phyloP scores from a whole-genome alignment of 225 moss, liverwort and hornwort genomes.

The Asterella californica region DNA sequence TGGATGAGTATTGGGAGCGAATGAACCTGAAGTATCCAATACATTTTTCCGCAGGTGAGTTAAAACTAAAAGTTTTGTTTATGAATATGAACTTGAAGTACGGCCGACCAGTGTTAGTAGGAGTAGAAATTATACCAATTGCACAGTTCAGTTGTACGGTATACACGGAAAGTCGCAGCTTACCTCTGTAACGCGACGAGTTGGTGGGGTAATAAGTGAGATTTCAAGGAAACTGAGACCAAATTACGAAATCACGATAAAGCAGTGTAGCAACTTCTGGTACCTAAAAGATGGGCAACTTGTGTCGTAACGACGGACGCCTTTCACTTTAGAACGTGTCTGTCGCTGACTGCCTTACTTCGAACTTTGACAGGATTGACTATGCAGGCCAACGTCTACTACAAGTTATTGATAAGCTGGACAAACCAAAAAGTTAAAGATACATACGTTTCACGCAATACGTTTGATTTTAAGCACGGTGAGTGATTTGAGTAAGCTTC shows the following conservation, averaged over 20 bases:
- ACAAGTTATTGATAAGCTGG: constrained; percentile 97
- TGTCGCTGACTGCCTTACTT: background rate
- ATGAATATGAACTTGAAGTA: background rate
- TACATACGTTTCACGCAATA: constrained; percentile 76
- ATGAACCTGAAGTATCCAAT: constrained; percentile 88
- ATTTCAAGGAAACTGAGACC: background rate
- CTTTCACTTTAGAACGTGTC: background rate
- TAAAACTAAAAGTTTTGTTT: background rate
- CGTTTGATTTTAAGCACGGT: constrained; percentile 99
- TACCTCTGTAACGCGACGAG: background rate
- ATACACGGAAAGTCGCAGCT: background rate
- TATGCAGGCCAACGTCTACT: constrained; percentile 93
- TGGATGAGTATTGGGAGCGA: constrained; percentile 98
- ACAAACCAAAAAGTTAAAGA: constrained; percentile 97
- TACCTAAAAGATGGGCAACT: too few species aligned
- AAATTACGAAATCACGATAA: too few species aligned
- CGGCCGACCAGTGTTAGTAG: background rate
- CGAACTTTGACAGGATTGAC: constrained; percentile 66
- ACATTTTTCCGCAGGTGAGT: constrained; percentile 82
- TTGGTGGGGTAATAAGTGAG: background rate
- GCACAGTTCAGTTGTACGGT: too few species aligned
- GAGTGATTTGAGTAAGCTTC: background rate
- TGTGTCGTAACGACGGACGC: too few species aligned
- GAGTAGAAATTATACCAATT: too few species aligned
- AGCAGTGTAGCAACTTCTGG: background rate